Evolutionary conservation across 345 rosid genomes (phyloP), one percentile per base, ranked within the genome.

Genomic region (Hypericum perforatum): DNA sequence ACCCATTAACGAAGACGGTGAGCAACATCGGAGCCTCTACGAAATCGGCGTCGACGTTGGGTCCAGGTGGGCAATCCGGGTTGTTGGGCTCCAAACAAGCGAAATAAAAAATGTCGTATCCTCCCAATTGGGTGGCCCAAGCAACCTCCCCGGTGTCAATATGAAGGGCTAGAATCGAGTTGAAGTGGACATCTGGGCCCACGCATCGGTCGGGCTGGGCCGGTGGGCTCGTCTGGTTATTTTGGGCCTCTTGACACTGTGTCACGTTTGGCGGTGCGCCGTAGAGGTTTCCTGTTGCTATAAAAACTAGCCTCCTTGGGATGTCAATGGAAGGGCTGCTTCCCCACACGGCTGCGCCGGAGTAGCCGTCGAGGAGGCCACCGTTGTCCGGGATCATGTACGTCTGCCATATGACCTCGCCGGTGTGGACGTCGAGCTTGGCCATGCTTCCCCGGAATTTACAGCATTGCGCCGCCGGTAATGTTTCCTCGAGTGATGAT

Each of bases 31-130:
- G 78, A 43, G 74, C 80, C 56, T 70, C 80, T 10, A 72, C 78
- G 12, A 76, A 79, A 52, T 79, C 82, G 1, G 85, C 85, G 58
- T 79, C 85, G 12, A 62, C 5, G 65, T 69, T 79, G 0, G 82
- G 76, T 8, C 76, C 85, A 5, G 74, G 77, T 5, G 78, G 81
- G 7, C 78, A 76, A 41, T 71, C 72, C 0, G 82, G 74, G 61
- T 67, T 79, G 38, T 69, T 45, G 7, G 78, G 77, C 37, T 39
- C 65, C 56, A 71, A 57, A 52, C 85, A 74, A 8, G 59, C 70
- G 29, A 69, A 76, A 49, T 68, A 61, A 49, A 74, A 79, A 9
- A 74, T 46, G 49, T 76, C 74, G 42, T 67, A 72, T 11, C 79
- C 74, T 0, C 76, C 79, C 8, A 79, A 62, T 57, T 67, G 78